These are phyloP conservation scores for Mycena epipterygia DNA, from an alignment of 768 basidiomycete genomes.

Conservation along the genomic window DNA sequence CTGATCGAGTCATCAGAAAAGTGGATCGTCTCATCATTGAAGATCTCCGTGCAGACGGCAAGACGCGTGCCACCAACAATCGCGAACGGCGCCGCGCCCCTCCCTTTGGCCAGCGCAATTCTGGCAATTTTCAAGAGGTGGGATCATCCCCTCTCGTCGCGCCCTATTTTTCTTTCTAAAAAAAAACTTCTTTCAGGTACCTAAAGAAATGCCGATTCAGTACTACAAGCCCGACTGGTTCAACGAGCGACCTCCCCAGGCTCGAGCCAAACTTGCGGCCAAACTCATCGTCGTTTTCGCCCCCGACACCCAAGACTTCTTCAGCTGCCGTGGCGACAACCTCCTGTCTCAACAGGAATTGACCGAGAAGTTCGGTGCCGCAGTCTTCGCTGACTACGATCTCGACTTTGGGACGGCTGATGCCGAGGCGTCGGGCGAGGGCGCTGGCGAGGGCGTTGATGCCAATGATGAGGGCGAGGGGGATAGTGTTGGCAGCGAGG, in stretches of 20 bases:
- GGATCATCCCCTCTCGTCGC: too few relatives aligned
- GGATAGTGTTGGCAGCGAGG: conserved; percentile 18
- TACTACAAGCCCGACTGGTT: conserved; percentile 25
- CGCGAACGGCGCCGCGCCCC: background rate
- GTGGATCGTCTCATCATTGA: conserved; percentile 3
- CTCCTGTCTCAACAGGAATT: background rate
- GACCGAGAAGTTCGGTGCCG: conserved; percentile 18
- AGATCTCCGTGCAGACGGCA: background rate
- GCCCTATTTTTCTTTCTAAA: too few relatives aligned
- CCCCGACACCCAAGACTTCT: conserved; percentile 14
- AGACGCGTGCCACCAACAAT: background rate
- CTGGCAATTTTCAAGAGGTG: background rate
- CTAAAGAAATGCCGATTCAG: conserved; percentile 30
- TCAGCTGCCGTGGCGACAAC: conserved; percentile 8
- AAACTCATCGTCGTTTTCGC: conserved; percentile 13
- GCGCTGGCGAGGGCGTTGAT: background rate
- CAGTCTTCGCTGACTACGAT: conserved; percentile 14
- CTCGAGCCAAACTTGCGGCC: conserved; percentile 10
- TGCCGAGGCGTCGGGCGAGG: background rate
- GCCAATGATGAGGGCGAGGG: background rate
- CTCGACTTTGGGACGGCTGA: conserved; percentile 5
- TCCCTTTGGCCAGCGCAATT: background rate
- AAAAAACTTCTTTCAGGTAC: background rate
- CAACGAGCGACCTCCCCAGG: conserved; percentile 17
- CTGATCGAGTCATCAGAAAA: conserved; percentile 3